phyloP scores from a whole-genome alignment of 2,329 filamentous ascomycete species.

The Fonsecaea erecta region DNA sequence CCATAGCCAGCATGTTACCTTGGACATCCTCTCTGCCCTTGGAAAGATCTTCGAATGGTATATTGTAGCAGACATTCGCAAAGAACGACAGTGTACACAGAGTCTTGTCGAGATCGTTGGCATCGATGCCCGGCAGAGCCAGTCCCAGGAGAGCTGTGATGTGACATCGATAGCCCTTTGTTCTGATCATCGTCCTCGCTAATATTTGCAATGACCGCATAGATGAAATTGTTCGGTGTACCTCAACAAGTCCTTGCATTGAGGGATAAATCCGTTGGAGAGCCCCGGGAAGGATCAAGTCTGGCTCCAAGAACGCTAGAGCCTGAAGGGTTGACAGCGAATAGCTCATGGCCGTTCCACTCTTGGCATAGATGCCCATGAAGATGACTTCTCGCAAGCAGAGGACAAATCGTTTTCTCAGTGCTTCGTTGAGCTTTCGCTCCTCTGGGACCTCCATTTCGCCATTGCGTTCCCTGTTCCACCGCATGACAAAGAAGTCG shows the following conservation, averaged over 20 bases:
- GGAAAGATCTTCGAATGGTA: conserved; percentile 84
- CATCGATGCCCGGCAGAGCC: conserved; percentile 92
- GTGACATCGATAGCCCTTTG: conserved; percentile 96
- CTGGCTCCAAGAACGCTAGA: conserved; percentile 86
- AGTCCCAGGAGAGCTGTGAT: conserved; percentile 92
- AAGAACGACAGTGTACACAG: conserved; percentile 93
- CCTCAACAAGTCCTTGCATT: conserved; percentile 93
- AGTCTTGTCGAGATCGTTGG: conserved; percentile 96
- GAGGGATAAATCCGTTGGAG: conserved; percentile 96
- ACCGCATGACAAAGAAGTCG: conserved; percentile 95
- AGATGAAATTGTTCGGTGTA: conserved; percentile 93
- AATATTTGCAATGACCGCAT: conserved; percentile 90
- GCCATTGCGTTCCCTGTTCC: conserved; percentile 92
- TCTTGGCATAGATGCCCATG: conserved; percentile 98
- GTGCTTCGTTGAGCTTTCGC: conserved; percentile 74
- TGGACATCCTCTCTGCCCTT: conserved; percentile 69
- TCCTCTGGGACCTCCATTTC: conserved; percentile 86
- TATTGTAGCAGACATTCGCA: conserved; percentile 93
- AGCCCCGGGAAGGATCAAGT: conserved; percentile 88
- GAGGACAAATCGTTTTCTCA: conserved; percentile 87
- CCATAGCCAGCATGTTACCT: conserved; percentile 76
- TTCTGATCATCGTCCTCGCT: conserved; percentile 85
- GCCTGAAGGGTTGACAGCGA: conserved; percentile 89
- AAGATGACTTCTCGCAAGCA: conserved; percentile 91
- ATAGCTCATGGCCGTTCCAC: conserved; percentile 85